Base-by-base conservation (phyloP, 148 eudicot species). In the Fagopyrum esculentum region DNA sequence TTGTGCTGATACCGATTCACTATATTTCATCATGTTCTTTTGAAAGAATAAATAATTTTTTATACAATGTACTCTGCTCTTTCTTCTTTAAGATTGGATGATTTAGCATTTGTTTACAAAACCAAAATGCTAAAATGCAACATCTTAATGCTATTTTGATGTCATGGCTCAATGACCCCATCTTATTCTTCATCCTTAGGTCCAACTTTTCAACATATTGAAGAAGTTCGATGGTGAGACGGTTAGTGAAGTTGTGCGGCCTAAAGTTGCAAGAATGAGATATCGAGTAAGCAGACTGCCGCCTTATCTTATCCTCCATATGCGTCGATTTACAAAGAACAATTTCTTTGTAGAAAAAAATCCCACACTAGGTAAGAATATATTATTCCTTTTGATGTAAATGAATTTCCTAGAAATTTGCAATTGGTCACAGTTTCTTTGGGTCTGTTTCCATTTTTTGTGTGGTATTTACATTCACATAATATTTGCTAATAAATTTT, bases 271-370 rank as follows among this genome's bases (percentile, higher is more conserved):
- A 55, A 89, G 98, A 83, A 89, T 91, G 97, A 90, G 87, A 79
- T 96, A 96, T 72, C 97, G 98, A 63, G 93, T 96, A 45, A 92
- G 92, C 71, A 89, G 86, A 79, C 82, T 96, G 82, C 99, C 99
- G 70, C 89, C 90, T 12, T 96, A 96, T 82, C 81, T 96, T 51
- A 88, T 96, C 79, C 89, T 96, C 63, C 98, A 96, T 79, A 90
- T 96, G 99, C 98, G 94, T 6, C 89, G 99, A 63, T 96, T 96
- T 78, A 96, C 99, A 22, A 92, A 86, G 81, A 96, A 96, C 87
- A 95, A 95, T 81, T 95, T 92, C 79, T 92, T 92, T 83, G 87
- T 92, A 72, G 99, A 96, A 77, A 96, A 96, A 83, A 96, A 96
- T 84, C 98, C 98, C 50, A 96, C 99, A 8, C 87, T 96, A 73